Conservation (phyloP, 495 filamentous ascomycete genomes). For the Annulohypoxylon moriforme region DNA sequence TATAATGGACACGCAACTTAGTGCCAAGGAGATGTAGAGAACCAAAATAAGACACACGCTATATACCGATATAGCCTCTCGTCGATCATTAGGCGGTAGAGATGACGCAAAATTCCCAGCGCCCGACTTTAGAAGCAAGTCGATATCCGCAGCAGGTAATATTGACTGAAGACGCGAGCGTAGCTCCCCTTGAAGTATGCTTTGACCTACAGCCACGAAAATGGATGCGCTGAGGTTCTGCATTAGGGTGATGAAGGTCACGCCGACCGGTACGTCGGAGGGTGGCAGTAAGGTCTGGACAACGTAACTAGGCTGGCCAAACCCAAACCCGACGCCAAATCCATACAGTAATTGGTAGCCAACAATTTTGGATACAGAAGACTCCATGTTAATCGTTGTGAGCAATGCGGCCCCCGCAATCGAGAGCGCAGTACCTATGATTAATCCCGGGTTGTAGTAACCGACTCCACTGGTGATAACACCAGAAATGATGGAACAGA, state of each 20-base stretch:
- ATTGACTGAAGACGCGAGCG: not conserved
- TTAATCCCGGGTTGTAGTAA: conserved; percentile 2
- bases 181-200: not conserved
- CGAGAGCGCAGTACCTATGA: not conserved
- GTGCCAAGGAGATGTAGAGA: conserved; percentile 4
- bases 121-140: not conserved
- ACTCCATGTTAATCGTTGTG: not conserved
- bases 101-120: not conserved
- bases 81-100: not conserved
- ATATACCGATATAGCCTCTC: not conserved
- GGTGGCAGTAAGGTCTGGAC: conserved; percentile 15
- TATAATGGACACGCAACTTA: conserved; percentile 13
- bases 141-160: not conserved
- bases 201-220: not conserved
- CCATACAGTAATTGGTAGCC: conserved; percentile 76
- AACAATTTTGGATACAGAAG: conserved; percentile 43
- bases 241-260: conserved; percentile 2
- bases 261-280: not conserved
- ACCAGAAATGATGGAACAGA: not conserved
- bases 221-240: conserved; percentile 8
- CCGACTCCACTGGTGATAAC: not conserved
- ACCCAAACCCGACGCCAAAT: conserved; percentile 73
- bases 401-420: not conserved
- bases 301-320: conserved; percentile 43
- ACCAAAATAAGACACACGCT: not conserved